Base-by-base conservation (phyloP, 2,329 filamentous ascomycete species). In the Fusarium dimerum region DNA sequence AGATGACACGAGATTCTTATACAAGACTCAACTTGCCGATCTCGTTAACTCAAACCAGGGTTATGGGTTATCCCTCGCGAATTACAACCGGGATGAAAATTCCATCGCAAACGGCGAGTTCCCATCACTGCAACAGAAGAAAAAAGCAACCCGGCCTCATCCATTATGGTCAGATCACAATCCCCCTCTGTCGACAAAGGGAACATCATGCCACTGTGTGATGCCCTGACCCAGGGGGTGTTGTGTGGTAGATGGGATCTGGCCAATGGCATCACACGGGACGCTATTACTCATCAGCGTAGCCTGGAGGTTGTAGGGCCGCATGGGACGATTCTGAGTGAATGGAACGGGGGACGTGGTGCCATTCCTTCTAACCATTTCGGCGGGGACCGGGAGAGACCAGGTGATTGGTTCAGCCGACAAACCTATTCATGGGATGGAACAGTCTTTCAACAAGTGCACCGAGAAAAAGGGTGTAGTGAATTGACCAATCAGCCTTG, bases 101-200 rank as follows among this genome's bases (percentile, higher is more conserved):
- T 26, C 20, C 20, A 26, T 26, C 20, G 7, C 45, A 47, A 49
- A 53, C 63, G 63, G 59, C 61, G 58, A 62, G 43, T 45, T 64
- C 61, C 63, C 63, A 65, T 46, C 47, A 34, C 50, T 55, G 50
- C 32, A 36, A 36, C 32, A 36, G 32, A 36, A 36, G 32, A 36
- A 36, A 15, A 36, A 36, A 36, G 13, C 45, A 44, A 63, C 50
- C 59, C 62, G 57, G 51, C 45, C 44, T 47, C 51, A 55, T 52
- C 56, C 62, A 65, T 65, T 53, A 49, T 66, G 62, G 63, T 62
- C 63, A 66, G 63, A 66, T 66, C 60, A 36, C 32, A 36, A 36
- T 50, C 55, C 56, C 57, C 50, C 57, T 56, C 56, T 55, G 50
- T 58, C 54, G 48, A 60, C 32, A 15, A 36, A 15, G 13, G 32